Conservation (phyloP, 2,329 filamentous ascomycete species). For the Fusarium verticillioides region DNA sequence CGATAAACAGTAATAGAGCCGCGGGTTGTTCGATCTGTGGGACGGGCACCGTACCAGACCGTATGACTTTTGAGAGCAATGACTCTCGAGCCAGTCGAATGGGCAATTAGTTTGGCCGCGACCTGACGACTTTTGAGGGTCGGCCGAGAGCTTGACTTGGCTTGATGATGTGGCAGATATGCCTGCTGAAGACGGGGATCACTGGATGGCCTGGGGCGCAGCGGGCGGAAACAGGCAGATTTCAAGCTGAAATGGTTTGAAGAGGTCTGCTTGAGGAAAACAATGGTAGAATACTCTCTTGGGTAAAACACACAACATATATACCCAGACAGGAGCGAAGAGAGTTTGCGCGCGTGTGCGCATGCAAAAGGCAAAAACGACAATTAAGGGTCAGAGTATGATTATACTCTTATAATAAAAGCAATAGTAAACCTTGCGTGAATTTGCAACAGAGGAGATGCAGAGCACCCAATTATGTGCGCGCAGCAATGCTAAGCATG, state of each 20-base stretch:
- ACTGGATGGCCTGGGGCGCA: conserved; percentile 26
- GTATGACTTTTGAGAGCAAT: conserved; percentile 44
- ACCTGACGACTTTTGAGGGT: conserved; percentile 43
- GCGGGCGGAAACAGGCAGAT: conserved; percentile 31
- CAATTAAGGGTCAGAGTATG: conserved; percentile 12
- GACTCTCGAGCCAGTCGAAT: conserved; percentile 35
- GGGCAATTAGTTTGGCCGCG: conserved; percentile 32
- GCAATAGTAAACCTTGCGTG: conserved; percentile 8
- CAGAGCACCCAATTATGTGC: conserved; percentile 4
- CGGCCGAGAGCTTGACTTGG: conserved; percentile 24
- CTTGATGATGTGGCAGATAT: conserved; percentile 40
- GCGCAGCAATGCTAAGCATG: conserved; percentile 22
- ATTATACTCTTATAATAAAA: neutral
- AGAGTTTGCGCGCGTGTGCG: conserved; percentile 43
- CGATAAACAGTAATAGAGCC: conserved; percentile 21
- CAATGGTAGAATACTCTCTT: neutral
- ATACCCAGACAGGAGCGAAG: neutral
- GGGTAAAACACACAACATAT: neutral
- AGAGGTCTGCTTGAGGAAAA: neutral
- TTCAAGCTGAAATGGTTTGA: conserved; percentile 3
- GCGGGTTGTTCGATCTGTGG: conserved; percentile 39
- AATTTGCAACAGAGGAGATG: conserved; percentile 4
- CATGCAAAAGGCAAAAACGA: conserved; percentile 29
- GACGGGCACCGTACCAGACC: conserved; percentile 44
- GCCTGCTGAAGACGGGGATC: conserved; percentile 29